Evolutionary conservation across 108 stramenopile species (phyloP).

Genomic region (Skeletonema potamos): DNA sequence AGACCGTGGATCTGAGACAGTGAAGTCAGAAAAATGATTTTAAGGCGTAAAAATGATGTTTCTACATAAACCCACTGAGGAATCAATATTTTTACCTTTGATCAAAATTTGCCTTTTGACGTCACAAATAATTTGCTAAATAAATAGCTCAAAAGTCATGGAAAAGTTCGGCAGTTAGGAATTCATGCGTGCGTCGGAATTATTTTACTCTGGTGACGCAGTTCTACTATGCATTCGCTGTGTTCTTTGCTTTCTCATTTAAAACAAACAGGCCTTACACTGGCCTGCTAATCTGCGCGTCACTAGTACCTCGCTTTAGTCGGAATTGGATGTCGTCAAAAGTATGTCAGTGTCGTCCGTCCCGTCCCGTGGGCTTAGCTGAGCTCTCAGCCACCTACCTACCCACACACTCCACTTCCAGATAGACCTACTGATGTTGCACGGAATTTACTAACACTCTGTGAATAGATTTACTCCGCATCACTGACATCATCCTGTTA

Average conservation of each 20-base stretch:
- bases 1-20: not conserved
- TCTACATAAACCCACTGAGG: not conserved
- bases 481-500: too few relatives aligned
- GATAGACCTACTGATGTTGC: too few relatives aligned
- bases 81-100: not conserved
- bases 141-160: not conserved
- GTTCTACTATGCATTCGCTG: not conserved
- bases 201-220: not conserved
- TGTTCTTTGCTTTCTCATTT: not conserved
- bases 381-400: too few relatives aligned
- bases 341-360: too few relatives aligned
- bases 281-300: too few relatives aligned
- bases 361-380: too few relatives aligned
- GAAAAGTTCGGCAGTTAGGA: not conserved
- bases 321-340: too few relatives aligned
- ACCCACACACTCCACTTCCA: too few relatives aligned
- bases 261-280: too few relatives aligned
- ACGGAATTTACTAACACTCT: too few relatives aligned
- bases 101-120: not conserved
- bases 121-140: slow-evolving; percentile 1
- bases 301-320: too few relatives aligned
- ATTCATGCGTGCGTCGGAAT: not conserved
- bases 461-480: too few relatives aligned
- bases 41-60: not conserved
- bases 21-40: not conserved